Percentiles rank a stretch among this genome's conserved stretches.
Evolutionary conservation across 2,329 filamentous ascomycete genomes (phyloP).

Genomic region (Plectosphaerella cucumerina): DNA sequence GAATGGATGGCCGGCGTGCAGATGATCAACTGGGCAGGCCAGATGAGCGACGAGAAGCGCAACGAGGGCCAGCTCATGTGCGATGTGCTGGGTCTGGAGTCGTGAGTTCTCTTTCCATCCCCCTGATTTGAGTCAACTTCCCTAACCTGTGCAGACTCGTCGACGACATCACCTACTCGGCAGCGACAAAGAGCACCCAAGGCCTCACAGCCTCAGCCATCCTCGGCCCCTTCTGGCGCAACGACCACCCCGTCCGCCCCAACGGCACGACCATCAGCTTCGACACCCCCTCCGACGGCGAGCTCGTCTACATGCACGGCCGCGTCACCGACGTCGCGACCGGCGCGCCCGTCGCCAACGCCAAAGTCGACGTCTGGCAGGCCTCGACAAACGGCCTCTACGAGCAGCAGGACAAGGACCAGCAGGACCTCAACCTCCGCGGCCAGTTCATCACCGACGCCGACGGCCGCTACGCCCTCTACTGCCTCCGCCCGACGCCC

Average conservation of each 20-base stretch:
- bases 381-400: slow-evolving; percentile 66
- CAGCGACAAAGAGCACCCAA: background rate
- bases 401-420: slow-evolving; percentile 63
- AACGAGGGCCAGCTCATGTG: slow-evolving; percentile 72
- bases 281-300: slow-evolving; percentile 39
- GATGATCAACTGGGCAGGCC: slow-evolving; percentile 56
- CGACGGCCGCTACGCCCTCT: slow-evolving; percentile 56
- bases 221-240: slow-evolving; percentile 80
- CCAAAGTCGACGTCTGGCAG: slow-evolving; percentile 75
- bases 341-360: slow-evolving; percentile 59
- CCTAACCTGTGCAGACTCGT: slow-evolving; percentile 45
- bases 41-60: slow-evolving; percentile 63
- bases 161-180: slow-evolving; percentile 58
- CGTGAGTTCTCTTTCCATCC: slow-evolving; percentile 31
- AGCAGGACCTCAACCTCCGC: slow-evolving; percentile 59
- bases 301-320: slow-evolving; percentile 64
- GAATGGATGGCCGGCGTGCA: slow-evolving; percentile 72
- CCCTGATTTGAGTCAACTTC: too few relatives aligned
- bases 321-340: slow-evolving; percentile 50
- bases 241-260: slow-evolving; percentile 64
- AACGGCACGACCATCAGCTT: slow-evolving; percentile 66
- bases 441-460: slow-evolving; percentile 61
- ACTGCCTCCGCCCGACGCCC: slow-evolving; percentile 50
- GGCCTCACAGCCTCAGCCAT: slow-evolving; percentile 51
- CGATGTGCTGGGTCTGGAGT: slow-evolving; percentile 72